Conservation (phyloP, 1,284 basidiomycete species). For the Ustilago vetiveriae region DNA sequence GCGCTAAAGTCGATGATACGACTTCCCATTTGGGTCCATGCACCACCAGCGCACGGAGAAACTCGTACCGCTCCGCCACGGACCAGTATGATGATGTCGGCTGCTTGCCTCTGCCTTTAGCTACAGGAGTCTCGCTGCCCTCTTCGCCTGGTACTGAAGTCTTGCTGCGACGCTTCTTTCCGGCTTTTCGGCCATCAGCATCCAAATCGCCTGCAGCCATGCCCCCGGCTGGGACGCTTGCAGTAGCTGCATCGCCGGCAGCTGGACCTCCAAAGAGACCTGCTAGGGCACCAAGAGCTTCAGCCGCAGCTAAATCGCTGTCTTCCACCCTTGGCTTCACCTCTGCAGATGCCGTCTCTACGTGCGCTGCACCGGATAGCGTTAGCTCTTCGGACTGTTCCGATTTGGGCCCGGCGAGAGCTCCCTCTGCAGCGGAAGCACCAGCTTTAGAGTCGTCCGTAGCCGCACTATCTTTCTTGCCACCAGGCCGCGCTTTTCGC, state of each 20-base stretch:
- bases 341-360: constrained; percentile 1
- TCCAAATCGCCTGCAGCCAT: neutral
- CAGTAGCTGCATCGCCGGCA: constrained; percentile 5
- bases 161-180: constrained; percentile 43
- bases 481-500: constrained; percentile 19
- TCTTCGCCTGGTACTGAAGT: constrained; percentile 25
- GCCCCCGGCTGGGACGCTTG: neutral
- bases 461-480: constrained; percentile 20
- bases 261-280: constrained; percentile 37
- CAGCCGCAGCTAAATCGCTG: constrained; percentile 67
- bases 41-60: constrained; percentile 75
- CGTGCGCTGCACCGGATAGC: neutral
- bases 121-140: constrained; percentile 14
- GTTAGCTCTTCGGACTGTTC: constrained; percentile 1
- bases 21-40: constrained; percentile 80
- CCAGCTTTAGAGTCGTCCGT: constrained; percentile 11
- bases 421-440: neutral
- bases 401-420: neutral
- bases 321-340: constrained; percentile 47
- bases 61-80: constrained; percentile 71
- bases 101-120: constrained; percentile 47
- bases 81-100: constrained; percentile 71
- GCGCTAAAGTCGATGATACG: constrained; percentile 78
- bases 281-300: constrained; percentile 67
- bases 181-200: constrained; percentile 23